A percentile compares a stretch with the other conserved stretches of the same genome.
These are phyloP conservation scores for Diutina neorugosa DNA, from an alignment of 1,139 yeast species.

Conservation along the genomic window DNA sequence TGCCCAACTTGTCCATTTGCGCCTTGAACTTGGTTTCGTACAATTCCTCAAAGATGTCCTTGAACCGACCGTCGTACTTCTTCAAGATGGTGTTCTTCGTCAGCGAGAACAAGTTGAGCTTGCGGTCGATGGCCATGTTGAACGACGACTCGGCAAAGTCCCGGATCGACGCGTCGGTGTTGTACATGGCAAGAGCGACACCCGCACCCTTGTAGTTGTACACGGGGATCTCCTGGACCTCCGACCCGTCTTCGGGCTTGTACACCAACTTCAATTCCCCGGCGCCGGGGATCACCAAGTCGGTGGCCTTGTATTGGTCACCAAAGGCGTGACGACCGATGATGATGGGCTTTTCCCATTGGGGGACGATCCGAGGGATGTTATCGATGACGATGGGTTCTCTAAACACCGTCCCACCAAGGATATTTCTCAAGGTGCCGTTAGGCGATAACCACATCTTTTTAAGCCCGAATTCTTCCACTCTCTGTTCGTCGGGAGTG, in stretches of 20 bases:
- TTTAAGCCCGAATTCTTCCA: constrained; percentile 76
- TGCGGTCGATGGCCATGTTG: constrained; percentile 70
- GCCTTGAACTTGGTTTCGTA: constrained; percentile 60
- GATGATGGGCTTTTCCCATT: constrained; percentile 90
- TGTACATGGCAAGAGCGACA: constrained; percentile 88
- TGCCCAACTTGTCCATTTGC: constrained; percentile 62
- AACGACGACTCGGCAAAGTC: constrained; percentile 92
- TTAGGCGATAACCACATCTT: constrained; percentile 97
- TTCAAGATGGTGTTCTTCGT: constrained; percentile 93
- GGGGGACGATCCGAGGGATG: constrained; percentile 82
- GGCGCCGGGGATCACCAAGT: constrained; percentile 62
- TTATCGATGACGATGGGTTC: constrained; percentile 89
- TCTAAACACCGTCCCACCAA: constrained; percentile 94
- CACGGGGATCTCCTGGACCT: constrained; percentile 44
- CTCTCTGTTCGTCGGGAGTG: constrained; percentile 97
- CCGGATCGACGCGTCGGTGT: constrained; percentile 78
- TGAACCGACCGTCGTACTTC: constrained; percentile 87
- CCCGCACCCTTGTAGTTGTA: constrained; percentile 69
- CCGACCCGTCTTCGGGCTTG: constrained; percentile 63
- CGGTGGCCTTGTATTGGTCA: constrained; percentile 93
- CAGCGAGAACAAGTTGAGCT: constrained; percentile 69
- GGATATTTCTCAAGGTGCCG: constrained; percentile 88
- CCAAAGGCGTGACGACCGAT: constrained; percentile 97
- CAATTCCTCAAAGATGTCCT: constrained; percentile 79
- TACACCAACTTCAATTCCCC: constrained; percentile 72